Conservation (phyloP, 768 basidiomycete genomes). For the Suillus luteus region DNA sequence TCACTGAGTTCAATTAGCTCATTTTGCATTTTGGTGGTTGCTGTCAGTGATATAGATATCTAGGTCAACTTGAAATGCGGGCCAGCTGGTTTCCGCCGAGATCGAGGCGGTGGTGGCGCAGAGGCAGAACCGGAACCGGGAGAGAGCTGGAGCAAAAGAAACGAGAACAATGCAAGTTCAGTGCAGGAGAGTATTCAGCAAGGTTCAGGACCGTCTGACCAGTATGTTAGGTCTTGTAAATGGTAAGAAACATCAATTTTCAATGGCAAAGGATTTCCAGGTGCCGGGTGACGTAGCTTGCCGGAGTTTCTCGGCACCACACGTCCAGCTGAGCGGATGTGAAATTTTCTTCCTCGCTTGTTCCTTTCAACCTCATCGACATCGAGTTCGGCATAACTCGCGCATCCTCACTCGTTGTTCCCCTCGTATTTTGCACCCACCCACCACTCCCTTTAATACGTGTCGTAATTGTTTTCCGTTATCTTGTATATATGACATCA, state of each 20-base stretch:
- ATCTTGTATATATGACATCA: no score
- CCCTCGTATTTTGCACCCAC: no score
- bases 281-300: no score
- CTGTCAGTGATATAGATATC: neutral
- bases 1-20: conserved; percentile 7
- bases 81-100: neutral
- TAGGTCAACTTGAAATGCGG: neutral
- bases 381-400: no score
- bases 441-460: no score
- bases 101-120: neutral
- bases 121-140: neutral
- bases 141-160: neutral
- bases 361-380: no score
- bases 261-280: no score
- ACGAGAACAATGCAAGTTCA: neutral
- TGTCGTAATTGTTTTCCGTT: no score
- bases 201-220: neutral
- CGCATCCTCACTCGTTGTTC: no score
- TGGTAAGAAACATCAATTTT: neutral
- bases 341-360: no score
- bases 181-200: neutral
- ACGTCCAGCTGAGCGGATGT: no score
- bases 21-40: conserved; percentile 2
- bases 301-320: no score
- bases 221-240: neutral